Evolutionary conservation across 116 monocot genomes (phyloP).

Genomic region (Dioscorea cayenensis): DNA sequence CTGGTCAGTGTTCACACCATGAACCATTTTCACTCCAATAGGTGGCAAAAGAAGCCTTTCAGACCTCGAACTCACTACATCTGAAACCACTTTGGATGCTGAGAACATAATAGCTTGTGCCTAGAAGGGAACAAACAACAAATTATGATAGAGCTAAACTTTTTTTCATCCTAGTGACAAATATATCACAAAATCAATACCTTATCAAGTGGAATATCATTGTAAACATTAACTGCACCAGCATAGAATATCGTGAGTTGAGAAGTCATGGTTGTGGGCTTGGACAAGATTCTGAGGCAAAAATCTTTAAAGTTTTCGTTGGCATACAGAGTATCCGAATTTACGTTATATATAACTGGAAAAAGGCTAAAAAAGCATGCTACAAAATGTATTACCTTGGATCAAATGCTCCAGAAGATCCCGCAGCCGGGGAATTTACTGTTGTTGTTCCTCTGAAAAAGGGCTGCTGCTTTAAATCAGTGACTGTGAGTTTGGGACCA

Average conservation of each 20-base stretch:
- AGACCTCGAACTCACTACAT: slow-evolving; percentile 5
- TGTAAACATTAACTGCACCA: slow-evolving; percentile 63
- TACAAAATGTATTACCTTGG: slow-evolving; percentile 25
- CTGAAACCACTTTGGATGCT: slow-evolving; percentile 37
- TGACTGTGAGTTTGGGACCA: slow-evolving; percentile 8
- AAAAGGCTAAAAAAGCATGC: background rate
- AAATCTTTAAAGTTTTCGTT: background rate
- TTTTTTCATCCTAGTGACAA: background rate
- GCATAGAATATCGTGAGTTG: slow-evolving; percentile 82
- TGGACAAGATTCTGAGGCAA: slow-evolving; percentile 25
- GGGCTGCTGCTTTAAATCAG: slow-evolving; percentile 24
- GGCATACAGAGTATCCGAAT: background rate
- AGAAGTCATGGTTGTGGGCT: slow-evolving; percentile 18
- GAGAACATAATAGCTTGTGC: slow-evolving; percentile 62
- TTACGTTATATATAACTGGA: background rate
- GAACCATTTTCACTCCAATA: slow-evolving; percentile 8
- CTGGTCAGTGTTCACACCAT: slow-evolving; percentile 9
- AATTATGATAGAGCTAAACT: background rate
- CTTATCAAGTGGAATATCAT: slow-evolving; percentile 68
- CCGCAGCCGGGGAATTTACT: slow-evolving; percentile 7
- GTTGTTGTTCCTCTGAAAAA: slow-evolving; percentile 21
- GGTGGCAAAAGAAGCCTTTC: slow-evolving; percentile 7
- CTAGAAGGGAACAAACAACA: slow-evolving; percentile 17
- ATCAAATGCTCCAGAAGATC: slow-evolving; percentile 18
- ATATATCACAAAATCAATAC: slow-evolving; percentile 18